A percentile compares a stretch with the other conserved stretches of the same genome.
Evolutionary conservation across 495 filamentous ascomycete species (phyloP).

Genomic region (Umbilicaria muhlenbergii): DNA sequence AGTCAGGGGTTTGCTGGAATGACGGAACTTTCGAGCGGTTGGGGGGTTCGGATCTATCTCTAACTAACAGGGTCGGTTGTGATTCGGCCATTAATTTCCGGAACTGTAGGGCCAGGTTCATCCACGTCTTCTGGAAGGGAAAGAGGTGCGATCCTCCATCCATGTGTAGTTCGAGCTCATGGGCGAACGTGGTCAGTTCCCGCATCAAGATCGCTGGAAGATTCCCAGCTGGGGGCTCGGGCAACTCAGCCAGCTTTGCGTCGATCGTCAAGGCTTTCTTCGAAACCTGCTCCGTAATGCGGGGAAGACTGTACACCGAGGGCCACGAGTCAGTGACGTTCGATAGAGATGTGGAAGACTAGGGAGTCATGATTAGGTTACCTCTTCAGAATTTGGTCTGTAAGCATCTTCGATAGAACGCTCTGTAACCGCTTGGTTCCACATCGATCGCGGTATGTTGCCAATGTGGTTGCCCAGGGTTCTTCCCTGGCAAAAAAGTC

Average conservation of each 20-base stretch:
- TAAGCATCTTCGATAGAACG: slow-evolving; percentile 36
- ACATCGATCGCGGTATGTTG: slow-evolving; percentile 32
- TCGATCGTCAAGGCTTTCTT: slow-evolving; percentile 31
- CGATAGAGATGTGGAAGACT: neutral
- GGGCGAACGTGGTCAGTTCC: slow-evolving; percentile 19
- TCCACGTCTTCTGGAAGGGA: slow-evolving; percentile 24
- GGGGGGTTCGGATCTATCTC: neutral
- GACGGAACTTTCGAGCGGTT: neutral
- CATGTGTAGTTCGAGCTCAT: slow-evolving; percentile 18
- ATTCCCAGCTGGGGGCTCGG: slow-evolving; percentile 35
- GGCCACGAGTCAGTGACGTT: slow-evolving; percentile 26
- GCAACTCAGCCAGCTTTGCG: slow-evolving; percentile 29
- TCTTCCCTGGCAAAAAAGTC: slow-evolving; percentile 35
- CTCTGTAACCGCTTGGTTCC: slow-evolving; percentile 41
- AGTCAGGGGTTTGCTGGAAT: neutral
- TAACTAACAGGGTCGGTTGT: slow-evolving; percentile 17
- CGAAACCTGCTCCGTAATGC: slow-evolving; percentile 41
- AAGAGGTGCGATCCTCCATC: slow-evolving; percentile 20
- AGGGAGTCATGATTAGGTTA: slow-evolving; percentile 10
- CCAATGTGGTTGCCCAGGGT: slow-evolving; percentile 33
- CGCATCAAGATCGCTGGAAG: slow-evolving; percentile 21
- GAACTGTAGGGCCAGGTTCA: slow-evolving; percentile 21
- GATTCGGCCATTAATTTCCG: slow-evolving; percentile 19
- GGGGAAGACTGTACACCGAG: slow-evolving; percentile 45
- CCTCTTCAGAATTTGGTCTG: slow-evolving; percentile 38